Base-by-base conservation (phyloP, 2,329 filamentous ascomycete species). In the Dothideomycetidae sp. region DNA sequence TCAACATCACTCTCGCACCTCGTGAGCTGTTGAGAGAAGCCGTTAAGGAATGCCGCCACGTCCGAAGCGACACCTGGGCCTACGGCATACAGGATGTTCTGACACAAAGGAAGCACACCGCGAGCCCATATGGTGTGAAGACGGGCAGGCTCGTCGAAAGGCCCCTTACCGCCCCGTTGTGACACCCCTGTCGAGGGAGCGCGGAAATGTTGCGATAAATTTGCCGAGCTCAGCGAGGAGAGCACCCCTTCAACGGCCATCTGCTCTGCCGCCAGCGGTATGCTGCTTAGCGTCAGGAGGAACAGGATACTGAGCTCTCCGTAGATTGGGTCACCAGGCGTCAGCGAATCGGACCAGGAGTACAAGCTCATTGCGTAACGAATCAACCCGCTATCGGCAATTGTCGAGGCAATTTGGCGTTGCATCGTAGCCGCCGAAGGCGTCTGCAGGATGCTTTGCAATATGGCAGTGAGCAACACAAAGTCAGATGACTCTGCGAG, bases 281-380 rank as follows among this genome's bases (percentile, higher is more conserved):
- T 69, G 10, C 74, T 78, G 1, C 86, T 93, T 10, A 98, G 70
- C 47, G 93, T 82, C 14, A 93, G 73, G 10, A 98, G 68, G 58
- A 96, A 92, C 16, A 86, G 69, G 29, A 93, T 70, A 50, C 81
- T 82, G n/a, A 94, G 71, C 53, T 94, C 86, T 45, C 86, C 90
- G 56, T 94, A 96, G 18, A 96, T 67, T 0, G 90, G 88, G 53
- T 96, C 88, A 17, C 78, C 70, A 28, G 94, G 68, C 1, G 79
- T 72, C 15, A 96, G 68, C 46, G 78, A 75, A 56, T 96, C 85
- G 3, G 88, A 75, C 90, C 90, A 98, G 0, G 85, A 93, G 59
- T 88, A 96, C 4, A 98, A 69, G 21, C 81, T 84, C 4, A 79
- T 77, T 1, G 85, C 86, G 43, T 85, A 81, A 50, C 88, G 81